phyloP scores from a whole-genome alignment of 768 basidiomycete genomes.

The Mycena vulgaris region DNA sequence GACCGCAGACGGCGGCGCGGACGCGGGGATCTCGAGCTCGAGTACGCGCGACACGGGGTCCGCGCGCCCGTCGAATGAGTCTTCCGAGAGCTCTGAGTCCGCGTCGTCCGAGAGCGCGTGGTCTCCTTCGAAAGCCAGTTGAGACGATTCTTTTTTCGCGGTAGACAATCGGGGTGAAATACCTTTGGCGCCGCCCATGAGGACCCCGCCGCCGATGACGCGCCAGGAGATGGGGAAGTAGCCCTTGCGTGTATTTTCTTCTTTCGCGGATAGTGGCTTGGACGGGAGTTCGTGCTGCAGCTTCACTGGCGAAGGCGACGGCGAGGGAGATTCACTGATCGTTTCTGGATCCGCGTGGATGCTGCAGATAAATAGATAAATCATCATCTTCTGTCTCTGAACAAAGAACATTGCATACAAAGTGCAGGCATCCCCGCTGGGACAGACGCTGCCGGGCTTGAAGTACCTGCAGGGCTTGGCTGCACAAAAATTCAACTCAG shows the following conservation, averaged over 20 bases:
- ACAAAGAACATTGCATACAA: conserved; percentile 60
- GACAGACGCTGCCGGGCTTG: conserved; percentile 61
- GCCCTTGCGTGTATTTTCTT: conserved; percentile 59
- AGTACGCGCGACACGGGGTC: conserved; percentile 9
- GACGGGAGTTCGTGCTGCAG: conserved; percentile 34
- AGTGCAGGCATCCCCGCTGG: conserved; percentile 69
- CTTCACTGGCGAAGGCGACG: conserved; percentile 2
- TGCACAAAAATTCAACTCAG: conserved; percentile 40
- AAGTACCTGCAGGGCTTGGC: conserved; percentile 77
- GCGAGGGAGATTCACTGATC: background rate
- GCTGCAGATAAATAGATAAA: conserved; percentile 46
- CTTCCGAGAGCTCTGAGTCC: conserved; percentile 16
- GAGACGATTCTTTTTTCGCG: background rate
- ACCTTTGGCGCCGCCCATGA: conserved; percentile 58
- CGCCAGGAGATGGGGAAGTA: conserved; percentile 82
- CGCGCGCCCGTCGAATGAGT: conserved; percentile 13
- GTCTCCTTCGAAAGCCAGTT: background rate
- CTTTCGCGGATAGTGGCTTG: conserved; percentile 44
- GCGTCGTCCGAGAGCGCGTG: background rate
- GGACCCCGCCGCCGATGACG: conserved; percentile 85
- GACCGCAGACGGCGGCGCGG: background rate
- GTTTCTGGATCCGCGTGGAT: conserved; percentile 58
- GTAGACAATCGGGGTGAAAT: background rate
- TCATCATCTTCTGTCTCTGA: background rate
- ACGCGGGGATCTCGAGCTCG: conserved; percentile 15